Base-by-base conservation (phyloP, 768 basidiomycete species). In the Mycena maculata region DNA sequence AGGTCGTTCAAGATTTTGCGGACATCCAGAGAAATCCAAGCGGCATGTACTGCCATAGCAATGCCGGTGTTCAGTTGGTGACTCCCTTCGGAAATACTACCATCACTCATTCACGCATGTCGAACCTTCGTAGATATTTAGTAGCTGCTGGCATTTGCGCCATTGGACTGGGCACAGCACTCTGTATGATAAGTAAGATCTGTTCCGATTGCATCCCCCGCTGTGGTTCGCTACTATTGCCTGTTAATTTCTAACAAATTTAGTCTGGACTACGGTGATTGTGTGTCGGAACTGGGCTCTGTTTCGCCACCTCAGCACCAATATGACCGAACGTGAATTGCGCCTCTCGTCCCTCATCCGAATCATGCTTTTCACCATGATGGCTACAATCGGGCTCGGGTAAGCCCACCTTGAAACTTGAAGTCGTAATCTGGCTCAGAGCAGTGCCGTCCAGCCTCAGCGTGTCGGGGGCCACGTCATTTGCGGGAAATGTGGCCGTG, bases 31-130 rank as follows among this genome's bases (percentile, higher is more conserved):
- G 59, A 6, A 13, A 67, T 30, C 33, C 54, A 4, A 61, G 30
- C 47, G 18, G 50, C 54, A 55, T 67, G 65, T 67, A 67, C 33
- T 67, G 65, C 36, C 50, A 67, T 28, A 67, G 52, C 25, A 15
- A 8, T 7, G 12, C 7, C 23, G 10, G n/a, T 15, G 22, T 47
- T 13, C 65, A 60, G 58, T 67, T 16, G 28, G 62, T 47, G 23
- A 22, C 11, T 23, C 22, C 23, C 15, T 45, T 30, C 6, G 13
- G 13, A 15, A 13, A 31, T 25, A 3, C 11, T 49, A 11, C 2
- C 45, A 18, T 12, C 41, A 38, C 1, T 12, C 3, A 20, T 30
- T 60, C 22, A 31, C 31, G 20, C 12, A 28, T 13, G 38, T 10
- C 5, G 39, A 18, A 31, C 49, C n/a, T n/a, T n/a, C n/a, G n/a